Evolutionary conservation across 2,329 filamentous ascomycete species (phyloP), one percentile per base, ranked within the genome.

Genomic region (Fusarium cicatricum): DNA sequence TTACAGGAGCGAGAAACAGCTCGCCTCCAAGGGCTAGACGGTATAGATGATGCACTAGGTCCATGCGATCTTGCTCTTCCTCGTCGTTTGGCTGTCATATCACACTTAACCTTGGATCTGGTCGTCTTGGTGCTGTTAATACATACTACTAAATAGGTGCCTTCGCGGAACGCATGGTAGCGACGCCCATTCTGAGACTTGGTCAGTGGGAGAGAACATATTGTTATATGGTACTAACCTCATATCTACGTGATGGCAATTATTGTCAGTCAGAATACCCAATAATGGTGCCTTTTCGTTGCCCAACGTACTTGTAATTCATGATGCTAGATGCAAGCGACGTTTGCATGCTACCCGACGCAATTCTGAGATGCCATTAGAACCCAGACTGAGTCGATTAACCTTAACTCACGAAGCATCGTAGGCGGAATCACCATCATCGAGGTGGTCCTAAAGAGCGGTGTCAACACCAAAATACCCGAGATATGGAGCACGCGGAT

Each of bases 111-210:
- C 7, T 8, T n/a, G 11, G 16, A 5, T 11, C 9, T 16, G 17
- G 21, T 10, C 6, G 3, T 1, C 2, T 28, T 11, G 31, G 10
- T 12, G 10, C 15, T 17, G 2, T 21, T 21, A 8, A 7, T 8
- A 29, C 43, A 12, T 47, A 56, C 53, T 1, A 57, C 51, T 7
- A 57, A 21, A 11, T 57, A 62, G 7, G 58, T 36, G 10, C 59
- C 59, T 15, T 62, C 59, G 2, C 62, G 59, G 21, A 62, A 62
- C 14, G 59, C 58, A 38, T 62, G 59, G 6, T 62, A 62, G 5
- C 59, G 59, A n/a, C 59, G 59, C 2, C 59, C 59, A 15, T 62
- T 53, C 59, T 62, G 32, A 2, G n/a, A 10, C 8, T 4, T 0
- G 16, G 23, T 3, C 38, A 15, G 58, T 11, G 59, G 19, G 0